phyloP scores from a whole-genome alignment of 2,329 filamentous ascomycete genomes.

The Aspergillus sp. region DNA sequence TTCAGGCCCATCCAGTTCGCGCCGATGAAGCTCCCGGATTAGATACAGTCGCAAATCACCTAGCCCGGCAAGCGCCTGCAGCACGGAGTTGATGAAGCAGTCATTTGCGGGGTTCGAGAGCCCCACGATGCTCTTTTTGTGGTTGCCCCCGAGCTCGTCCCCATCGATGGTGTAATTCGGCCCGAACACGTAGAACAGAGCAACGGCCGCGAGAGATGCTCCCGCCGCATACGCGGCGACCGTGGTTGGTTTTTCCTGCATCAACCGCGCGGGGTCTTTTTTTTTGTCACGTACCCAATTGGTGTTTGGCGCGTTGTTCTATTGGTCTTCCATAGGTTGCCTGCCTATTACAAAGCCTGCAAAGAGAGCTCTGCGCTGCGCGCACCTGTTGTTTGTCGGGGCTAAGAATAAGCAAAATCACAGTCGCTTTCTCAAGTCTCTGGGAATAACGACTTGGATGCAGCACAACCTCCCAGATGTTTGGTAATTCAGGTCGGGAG shows the following conservation, averaged over 20 bases:
- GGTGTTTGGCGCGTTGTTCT: neutral
- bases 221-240: conserved; percentile 93
- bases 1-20: conserved; percentile 73
- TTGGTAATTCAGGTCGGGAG: neutral
- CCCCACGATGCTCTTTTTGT: conserved; percentile 86
- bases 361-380: neutral
- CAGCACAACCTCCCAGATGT: neutral
- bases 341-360: neutral
- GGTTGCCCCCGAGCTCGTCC: conserved; percentile 61
- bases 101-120: conserved; percentile 90
- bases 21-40: conserved; percentile 84
- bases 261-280: conserved; percentile 36
- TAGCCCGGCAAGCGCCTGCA: conserved; percentile 88
- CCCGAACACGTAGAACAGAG: conserved; percentile 94
- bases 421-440: neutral
- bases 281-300: neutral
- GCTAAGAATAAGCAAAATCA: neutral
- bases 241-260: conserved; percentile 80
- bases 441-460: neutral
- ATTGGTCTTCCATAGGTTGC: conserved; percentile 18
- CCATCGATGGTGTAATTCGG: conserved; percentile 96
- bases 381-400: neutral
- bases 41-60: conserved; percentile 87
- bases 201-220: conserved; percentile 89
- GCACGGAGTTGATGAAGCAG: conserved; percentile 93